Evolutionary conservation across 768 basidiomycete species (phyloP).

Genomic region (Lactarius psammicola): DNA sequence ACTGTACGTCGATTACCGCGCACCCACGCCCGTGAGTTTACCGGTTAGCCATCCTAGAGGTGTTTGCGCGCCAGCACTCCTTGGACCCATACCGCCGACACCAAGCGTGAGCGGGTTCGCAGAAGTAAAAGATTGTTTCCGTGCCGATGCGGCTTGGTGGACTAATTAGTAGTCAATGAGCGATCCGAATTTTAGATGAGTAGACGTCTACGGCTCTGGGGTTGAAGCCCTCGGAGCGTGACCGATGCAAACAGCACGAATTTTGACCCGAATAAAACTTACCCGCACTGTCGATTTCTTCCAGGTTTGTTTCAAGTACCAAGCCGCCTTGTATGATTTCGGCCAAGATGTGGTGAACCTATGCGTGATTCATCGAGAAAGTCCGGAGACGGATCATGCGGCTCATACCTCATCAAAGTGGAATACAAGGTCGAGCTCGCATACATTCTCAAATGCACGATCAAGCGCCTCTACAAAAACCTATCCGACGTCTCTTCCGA

Average conservation of each 20-base stretch:
- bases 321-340: constrained; percentile 97
- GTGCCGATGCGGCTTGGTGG: constrained; percentile 63
- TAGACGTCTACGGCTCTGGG: not conserved
- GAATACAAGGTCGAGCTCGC: constrained; percentile 96
- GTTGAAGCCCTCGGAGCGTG: not conserved
- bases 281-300: constrained; percentile 77
- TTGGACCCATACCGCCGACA: constrained; percentile 54
- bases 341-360: constrained; percentile 94
- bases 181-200: not conserved
- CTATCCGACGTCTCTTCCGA: constrained; percentile 40
- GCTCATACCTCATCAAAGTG: constrained; percentile 90
- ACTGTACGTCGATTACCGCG: constrained; percentile 37
- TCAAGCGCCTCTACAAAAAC: constrained; percentile 98
- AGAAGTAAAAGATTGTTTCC: constrained; percentile 77
- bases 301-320: constrained; percentile 92
- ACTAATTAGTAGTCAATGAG: constrained; percentile 43
- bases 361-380: constrained; percentile 6
- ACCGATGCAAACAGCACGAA: not conserved
- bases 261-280: constrained; percentile 30
- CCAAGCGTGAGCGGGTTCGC: constrained; percentile 81
- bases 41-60: constrained; percentile 80
- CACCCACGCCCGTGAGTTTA: constrained; percentile 64
- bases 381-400: not conserved
- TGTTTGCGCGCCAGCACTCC: constrained; percentile 60
- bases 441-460: constrained; percentile 95